Evolutionary conservation across 2,329 filamentous ascomycete genomes (phyloP), one percentile per base, ranked within the genome.

Genomic region (Colletotrichum sp.): DNA sequence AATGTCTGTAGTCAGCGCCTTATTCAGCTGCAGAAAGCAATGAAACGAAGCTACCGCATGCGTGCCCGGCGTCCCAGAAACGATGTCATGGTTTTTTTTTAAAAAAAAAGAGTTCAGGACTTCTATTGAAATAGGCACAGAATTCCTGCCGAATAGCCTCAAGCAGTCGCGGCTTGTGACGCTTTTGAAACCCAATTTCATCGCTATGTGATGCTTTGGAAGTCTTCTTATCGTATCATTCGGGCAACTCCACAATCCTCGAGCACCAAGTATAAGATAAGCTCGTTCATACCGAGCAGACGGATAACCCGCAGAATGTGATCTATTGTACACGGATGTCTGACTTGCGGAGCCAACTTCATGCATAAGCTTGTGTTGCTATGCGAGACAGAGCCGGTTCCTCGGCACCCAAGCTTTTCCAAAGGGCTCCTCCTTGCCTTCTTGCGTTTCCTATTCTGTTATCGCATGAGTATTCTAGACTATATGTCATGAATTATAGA

Each of bases 361-460:
- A 44, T 44, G 16, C 16, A 10, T 44, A 44, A 18, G 16, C 39
- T 18, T n/a, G 5, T 44, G 5, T 10, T 10, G 18, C 39, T 44
- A 1, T 1, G 16, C 0, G 1, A 44, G 18, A 44, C 1, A 18
- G 16, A 0, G 8, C 36, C 36, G 36, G 1, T 3, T 1, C 36
- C 1, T 9, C 3, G 2, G 36, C 36, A 1, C 36, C 16, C 16
- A 18, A 8, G 36, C 36, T 18, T 0, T 44, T 18, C 36, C 16
- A 18, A 2, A 18, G 8, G 8, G 2, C 8, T 18, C 8, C 36
- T 18, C 36, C 16, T 44, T 44, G 1, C 16, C 8, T 44, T 44
- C 36, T 44, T 44, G 36, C 8, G 36, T 44, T 44, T 44, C 8
- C 16, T 18, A 8, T 39, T 18, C 36, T 18, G 36, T 39, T 39